Conservation (phyloP, 495 filamentous ascomycete genomes). For the Daldinia bambusicola region DNA sequence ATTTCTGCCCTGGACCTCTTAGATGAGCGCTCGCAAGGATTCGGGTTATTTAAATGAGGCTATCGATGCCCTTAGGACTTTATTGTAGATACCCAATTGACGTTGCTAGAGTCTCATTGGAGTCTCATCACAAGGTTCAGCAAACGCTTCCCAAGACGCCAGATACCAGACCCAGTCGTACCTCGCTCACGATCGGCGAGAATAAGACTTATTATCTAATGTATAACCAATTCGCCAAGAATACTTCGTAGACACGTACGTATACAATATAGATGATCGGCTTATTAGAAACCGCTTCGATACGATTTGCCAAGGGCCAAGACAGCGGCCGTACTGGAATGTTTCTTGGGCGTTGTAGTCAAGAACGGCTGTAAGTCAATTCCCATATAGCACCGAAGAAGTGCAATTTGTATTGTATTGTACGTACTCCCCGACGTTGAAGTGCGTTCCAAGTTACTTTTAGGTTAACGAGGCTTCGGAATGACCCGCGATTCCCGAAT, state of each 20-base stretch:
- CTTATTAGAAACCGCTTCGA: constrained; percentile 38
- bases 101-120: constrained; percentile 9
- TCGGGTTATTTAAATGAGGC: constrained; percentile 1
- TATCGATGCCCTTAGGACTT: constrained; percentile 4
- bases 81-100: neutral
- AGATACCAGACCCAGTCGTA: constrained; percentile 15
- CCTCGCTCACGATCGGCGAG: constrained; percentile 31
- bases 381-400: constrained; percentile 32
- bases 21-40: neutral
- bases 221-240: constrained; percentile 42
- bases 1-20: constrained; percentile 16
- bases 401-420: constrained; percentile 6
- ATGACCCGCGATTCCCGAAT: constrained; percentile 44
- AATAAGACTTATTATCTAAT: constrained; percentile 27
- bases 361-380: constrained; percentile 25
- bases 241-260: constrained; percentile 37
- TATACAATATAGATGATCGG: constrained; percentile 35
- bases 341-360: constrained; percentile 26
- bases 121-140: constrained; percentile 31
- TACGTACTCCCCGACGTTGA: constrained; percentile 35
- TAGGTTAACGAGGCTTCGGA: constrained; percentile 30
- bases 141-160: neutral
- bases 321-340: constrained; percentile 31
- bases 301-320: constrained; percentile 44
- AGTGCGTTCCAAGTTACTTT: constrained; percentile 8